phyloP scores from a whole-genome alignment of 176 grass and related monocot species.

The Otatea glauca region DNA sequence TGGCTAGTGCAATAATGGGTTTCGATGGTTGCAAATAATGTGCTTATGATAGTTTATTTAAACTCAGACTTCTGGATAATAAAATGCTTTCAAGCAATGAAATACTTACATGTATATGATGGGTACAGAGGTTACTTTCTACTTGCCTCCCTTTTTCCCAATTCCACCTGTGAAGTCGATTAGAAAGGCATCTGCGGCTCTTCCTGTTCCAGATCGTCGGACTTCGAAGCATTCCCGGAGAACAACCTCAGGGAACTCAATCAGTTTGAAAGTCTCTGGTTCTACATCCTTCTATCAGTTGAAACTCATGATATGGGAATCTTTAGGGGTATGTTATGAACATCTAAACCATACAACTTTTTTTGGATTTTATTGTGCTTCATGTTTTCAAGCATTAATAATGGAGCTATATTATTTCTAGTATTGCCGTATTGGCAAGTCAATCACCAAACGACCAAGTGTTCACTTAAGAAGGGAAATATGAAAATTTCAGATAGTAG shows the following conservation, averaged over 20 bases:
- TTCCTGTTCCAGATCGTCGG: conserved; percentile 70
- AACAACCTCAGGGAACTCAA: conserved; percentile 69
- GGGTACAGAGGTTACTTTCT: background rate
- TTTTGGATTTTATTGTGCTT: conserved; percentile 8
- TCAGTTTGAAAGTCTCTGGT: conserved; percentile 88
- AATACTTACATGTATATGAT: background rate
- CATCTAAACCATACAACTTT: background rate
- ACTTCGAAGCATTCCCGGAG: conserved; percentile 89
- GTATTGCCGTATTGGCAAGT: conserved; percentile 21
- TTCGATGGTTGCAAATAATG: conserved; percentile 29
- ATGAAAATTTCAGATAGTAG: conserved; percentile 15
- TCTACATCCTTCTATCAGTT: conserved; percentile 90
- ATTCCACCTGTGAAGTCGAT: conserved; percentile 65
- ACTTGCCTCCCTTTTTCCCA: background rate
- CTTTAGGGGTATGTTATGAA: conserved; percentile 82
- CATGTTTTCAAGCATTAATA: conserved; percentile 7
- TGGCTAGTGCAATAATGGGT: conserved; percentile 27
- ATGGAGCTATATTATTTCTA: background rate
- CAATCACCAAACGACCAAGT: background rate
- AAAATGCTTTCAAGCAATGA: conserved; percentile 18
- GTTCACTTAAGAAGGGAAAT: background rate
- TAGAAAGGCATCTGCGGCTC: conserved; percentile 63
- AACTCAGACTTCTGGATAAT: background rate
- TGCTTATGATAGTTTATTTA: background rate
- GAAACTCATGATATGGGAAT: conserved; percentile 99